Evolutionary conservation across 2,329 filamentous ascomycete genomes (phyloP), one percentile per base, ranked within the genome.

Genomic region (Fusarium brachygibbosum): DNA sequence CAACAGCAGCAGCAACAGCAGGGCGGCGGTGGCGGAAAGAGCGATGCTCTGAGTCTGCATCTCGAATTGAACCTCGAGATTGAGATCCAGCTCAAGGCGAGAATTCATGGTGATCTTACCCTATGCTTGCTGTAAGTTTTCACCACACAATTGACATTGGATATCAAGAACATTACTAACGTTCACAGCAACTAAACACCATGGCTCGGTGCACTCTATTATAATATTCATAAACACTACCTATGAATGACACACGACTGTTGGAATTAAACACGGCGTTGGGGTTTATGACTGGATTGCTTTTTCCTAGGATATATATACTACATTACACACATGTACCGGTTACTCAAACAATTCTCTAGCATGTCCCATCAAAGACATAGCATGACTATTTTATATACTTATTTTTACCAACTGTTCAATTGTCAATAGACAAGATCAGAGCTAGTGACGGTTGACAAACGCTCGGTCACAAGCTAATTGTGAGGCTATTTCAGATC

Each of bases 61-160:
- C 82, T 95, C 25, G 93, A 95, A 75, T 84, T 94, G 65, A 95
- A 96, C 79, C 82, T 96, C 58, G 93, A 96, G 72, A 86, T 95
- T 54, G 93, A 96, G 79, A 92, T 96, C 66, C 90, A 93, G 75
- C 85, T 96, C 61, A 96, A 95, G 84, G 93, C 93, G 28, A 91
- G 90, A 80, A 94, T 96, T 70, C 89, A 94, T 73, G 93, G 93
- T 76, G 93, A 97, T 82, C 81, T 97, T 70, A 94, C 92, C 23
- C 80, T 96, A 68, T 90, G 89, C 68, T 84, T 96, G 68, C 79
- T 87, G 84, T 87, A 81, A 78, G 84, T 83, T 49, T 16, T 28
- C 12, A n/a, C 8, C n/a, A 16, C 32, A 9, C 5, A 19, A 21
- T 46, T 12, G 28, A 13, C 6, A 3, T 16, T 9, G n/a, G n/a